phyloP scores from a whole-genome alignment of 2,329 filamentous ascomycete genomes.

The Aspergillus texensis region DNA sequence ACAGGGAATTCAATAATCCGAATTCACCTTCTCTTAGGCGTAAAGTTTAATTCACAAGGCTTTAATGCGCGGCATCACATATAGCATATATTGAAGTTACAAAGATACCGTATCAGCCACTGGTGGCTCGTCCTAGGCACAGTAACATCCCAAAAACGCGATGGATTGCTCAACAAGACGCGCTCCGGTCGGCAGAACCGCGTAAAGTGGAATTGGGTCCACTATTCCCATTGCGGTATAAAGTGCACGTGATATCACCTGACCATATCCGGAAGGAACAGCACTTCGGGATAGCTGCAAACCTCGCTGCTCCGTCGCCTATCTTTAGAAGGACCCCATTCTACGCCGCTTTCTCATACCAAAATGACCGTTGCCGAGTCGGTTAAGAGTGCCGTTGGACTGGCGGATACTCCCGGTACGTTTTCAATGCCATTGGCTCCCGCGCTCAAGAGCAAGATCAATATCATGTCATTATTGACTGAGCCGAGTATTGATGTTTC shows the following conservation, averaged over 20 bases:
- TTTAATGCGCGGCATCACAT: slow-evolving; percentile 14
- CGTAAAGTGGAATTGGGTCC: slow-evolving; percentile 41
- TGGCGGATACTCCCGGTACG: slow-evolving; percentile 44
- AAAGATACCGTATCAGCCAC: slow-evolving; percentile 29
- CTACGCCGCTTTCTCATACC: slow-evolving; percentile 17
- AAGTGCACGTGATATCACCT: slow-evolving; percentile 31
- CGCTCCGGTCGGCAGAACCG: slow-evolving; percentile 31
- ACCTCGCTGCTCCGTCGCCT: slow-evolving; percentile 26
- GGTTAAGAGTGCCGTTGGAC: slow-evolving; percentile 52
- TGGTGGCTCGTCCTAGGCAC: slow-evolving; percentile 32
- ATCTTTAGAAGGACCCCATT: slow-evolving; percentile 17
- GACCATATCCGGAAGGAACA: slow-evolving; percentile 30
- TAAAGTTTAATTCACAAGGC: slow-evolving; percentile 10
- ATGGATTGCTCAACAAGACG: slow-evolving; percentile 32
- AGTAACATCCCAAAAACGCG: slow-evolving; percentile 31
- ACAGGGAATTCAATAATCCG: slow-evolving; percentile 11
- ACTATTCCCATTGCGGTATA: slow-evolving; percentile 26
- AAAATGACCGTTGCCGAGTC: slow-evolving; percentile 52
- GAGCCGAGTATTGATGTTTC: slow-evolving; percentile 16
- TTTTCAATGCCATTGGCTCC: slow-evolving; percentile 28
- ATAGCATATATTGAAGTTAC: slow-evolving; percentile 16
- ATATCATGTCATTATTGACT: slow-evolving; percentile 9
- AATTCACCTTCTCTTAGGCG: slow-evolving; percentile 13
- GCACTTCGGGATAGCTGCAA: slow-evolving; percentile 30
- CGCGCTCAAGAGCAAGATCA: slow-evolving; percentile 11